Percentiles rank a stretch among this genome's conserved stretches.
These are phyloP conservation scores for Pulveroboletus sp. DNA, from an alignment of 768 basidiomycete genomes.

Conservation along the genomic window DNA sequence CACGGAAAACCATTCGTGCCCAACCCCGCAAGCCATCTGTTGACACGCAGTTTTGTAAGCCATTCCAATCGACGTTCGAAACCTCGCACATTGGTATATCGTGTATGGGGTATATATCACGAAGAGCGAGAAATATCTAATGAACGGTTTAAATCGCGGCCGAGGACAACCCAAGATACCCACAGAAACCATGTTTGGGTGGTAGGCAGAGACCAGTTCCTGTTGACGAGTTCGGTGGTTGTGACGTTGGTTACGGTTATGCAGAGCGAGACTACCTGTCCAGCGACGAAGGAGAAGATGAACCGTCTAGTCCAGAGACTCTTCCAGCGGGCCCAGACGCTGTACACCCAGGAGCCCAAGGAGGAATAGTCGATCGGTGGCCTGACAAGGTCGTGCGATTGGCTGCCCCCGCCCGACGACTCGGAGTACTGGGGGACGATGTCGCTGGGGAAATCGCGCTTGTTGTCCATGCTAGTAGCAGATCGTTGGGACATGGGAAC, in stretches of 20 bases:
- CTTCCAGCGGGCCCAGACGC: constrained; percentile 57
- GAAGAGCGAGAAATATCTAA: constrained; percentile 78
- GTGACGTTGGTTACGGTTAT: constrained; percentile 89
- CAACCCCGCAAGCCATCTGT: constrained; percentile 84
- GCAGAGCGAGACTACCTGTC: constrained; percentile 82
- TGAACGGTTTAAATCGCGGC: background rate
- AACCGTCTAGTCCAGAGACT: constrained; percentile 82
- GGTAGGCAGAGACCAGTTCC: constrained; percentile 73
- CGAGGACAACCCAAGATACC: constrained; percentile 25
- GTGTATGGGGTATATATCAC: constrained; percentile 83
- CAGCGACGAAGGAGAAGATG: constrained; percentile 64
- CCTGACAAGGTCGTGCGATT: constrained; percentile 22
- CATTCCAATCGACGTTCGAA: background rate
- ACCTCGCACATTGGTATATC: constrained; percentile 72
- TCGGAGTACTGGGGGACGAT: background rate
- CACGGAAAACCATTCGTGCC: constrained; percentile 65
- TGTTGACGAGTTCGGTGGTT: constrained; percentile 68
- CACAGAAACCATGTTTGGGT: constrained; percentile 86
- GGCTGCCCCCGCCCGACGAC: constrained; percentile 1
- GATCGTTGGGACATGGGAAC: constrained; percentile 15
- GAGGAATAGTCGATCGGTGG: constrained; percentile 72
- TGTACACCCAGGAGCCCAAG: constrained; percentile 46
- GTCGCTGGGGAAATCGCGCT: constrained; percentile 11
- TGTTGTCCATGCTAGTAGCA: constrained; percentile 25
- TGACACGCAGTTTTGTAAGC: background rate